A percentile compares a stretch with the other conserved stretches of the same genome.
Conservation (phyloP, 352 stramenopile species). For the Blastocystis sp. region DNA sequence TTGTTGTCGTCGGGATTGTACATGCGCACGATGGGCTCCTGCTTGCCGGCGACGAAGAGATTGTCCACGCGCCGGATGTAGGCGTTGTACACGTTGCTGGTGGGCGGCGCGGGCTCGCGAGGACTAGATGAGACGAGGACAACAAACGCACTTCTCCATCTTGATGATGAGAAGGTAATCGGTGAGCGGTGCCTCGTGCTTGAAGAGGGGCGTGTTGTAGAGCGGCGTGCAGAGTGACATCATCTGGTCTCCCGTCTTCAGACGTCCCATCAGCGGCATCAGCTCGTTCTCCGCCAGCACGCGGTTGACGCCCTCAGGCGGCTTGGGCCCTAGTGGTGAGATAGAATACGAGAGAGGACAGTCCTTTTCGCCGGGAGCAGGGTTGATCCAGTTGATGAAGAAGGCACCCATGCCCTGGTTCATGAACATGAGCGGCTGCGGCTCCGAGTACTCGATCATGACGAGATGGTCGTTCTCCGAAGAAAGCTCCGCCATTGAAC, state of each 20-base stretch:
- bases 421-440: conserved; percentile 28
- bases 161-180: conserved; percentile 28
- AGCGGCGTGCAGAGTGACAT: conserved; percentile 20
- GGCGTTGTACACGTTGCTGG: background rate
- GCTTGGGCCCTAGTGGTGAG: background rate
- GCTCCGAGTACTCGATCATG: conserved; percentile 38
- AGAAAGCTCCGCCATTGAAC: conserved; percentile 7
- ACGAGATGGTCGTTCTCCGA: conserved; percentile 21
- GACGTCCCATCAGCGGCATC: conserved; percentile 42
- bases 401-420: conserved; percentile 42
- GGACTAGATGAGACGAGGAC: background rate
- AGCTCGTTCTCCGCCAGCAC: conserved; percentile 18
- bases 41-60: conserved; percentile 34
- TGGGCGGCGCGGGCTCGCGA: background rate
- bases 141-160: background rate
- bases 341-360: background rate
- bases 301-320: conserved; percentile 3
- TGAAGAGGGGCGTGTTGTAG: conserved; percentile 42
- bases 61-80: conserved; percentile 13
- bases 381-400: conserved; percentile 48
- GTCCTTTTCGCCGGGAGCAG: background rate
- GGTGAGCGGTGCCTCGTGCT: conserved; percentile 1
- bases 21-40: conserved; percentile 24
- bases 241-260: conserved; percentile 32
- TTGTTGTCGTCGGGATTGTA: conserved; percentile 8